Conservation (phyloP, 805 yeast species). For the Wickerhamomyces tratensis region DNA sequence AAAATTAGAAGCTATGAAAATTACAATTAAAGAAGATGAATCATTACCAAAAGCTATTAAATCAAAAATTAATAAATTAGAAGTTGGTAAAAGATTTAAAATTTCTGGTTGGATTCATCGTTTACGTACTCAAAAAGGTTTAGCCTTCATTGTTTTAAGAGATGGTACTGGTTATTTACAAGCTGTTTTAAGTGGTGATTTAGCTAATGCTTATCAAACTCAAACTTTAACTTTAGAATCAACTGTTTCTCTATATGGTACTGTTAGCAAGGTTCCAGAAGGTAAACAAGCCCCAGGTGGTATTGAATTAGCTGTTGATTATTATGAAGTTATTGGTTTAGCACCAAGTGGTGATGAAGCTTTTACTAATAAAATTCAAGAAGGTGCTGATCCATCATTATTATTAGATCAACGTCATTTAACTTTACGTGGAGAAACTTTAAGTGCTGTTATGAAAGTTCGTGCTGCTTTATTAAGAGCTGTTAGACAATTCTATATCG, state of each 20-base stretch:
- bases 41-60: constrained; percentile 61
- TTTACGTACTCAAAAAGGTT: constrained; percentile 84
- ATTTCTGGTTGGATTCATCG: constrained; percentile 97
- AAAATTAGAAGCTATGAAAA: constrained; percentile 71
- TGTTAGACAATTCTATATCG: constrained; percentile 67
- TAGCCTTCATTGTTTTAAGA: constrained; percentile 83
- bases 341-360: constrained; percentile 97
- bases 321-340: constrained; percentile 77
- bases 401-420: constrained; percentile 93
- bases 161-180: constrained; percentile 93
- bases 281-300: constrained; percentile 98
- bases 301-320: constrained; percentile 87
- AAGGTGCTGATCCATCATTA: constrained; percentile 87
- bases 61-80: constrained; percentile 44
- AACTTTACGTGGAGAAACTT: constrained; percentile 91
- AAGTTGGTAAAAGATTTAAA: constrained; percentile 60
- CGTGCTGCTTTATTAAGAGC: constrained; percentile 72
- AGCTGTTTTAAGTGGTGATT: constrained; percentile 79
- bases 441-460: constrained; percentile 89
- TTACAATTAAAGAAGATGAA: constrained; percentile 63
- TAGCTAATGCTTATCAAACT: constrained; percentile 86
- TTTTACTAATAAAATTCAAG: constrained; percentile 89
- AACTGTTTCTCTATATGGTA: constrained; percentile 73
- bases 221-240: constrained; percentile 82
- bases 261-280: constrained; percentile 76